Conservation (phyloP, 495 filamentous ascomycete genomes). For the Penicillium steckii region DNA sequence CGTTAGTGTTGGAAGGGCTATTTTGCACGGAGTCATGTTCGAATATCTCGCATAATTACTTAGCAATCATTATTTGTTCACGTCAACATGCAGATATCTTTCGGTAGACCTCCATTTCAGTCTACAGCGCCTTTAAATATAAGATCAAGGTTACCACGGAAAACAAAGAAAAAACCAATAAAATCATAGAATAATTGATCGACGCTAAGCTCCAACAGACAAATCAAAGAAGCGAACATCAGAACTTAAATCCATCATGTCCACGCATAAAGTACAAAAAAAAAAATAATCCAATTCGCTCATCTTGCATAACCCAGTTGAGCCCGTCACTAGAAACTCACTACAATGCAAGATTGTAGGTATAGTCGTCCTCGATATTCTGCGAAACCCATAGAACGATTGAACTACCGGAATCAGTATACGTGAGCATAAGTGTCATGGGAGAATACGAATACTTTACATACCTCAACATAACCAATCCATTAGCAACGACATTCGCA, state of each 20-base stretch:
- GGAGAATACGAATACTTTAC: conserved; percentile 20
- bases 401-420: conserved; percentile 53
- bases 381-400: conserved; percentile 94
- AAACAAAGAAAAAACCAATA: no score
- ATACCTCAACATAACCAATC: conserved; percentile 81
- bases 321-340: neutral
- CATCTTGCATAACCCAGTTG: neutral
- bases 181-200: conserved; percentile 7
- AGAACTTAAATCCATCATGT: conserved; percentile 16
- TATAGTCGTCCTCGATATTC: conserved; percentile 99
- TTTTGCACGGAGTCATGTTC: no score
- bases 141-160: no score
- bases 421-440: neutral
- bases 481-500: conserved; percentile 88
- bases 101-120: no score
- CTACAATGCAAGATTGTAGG: conserved; percentile 87
- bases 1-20: no score
- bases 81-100: no score
- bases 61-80: no score
- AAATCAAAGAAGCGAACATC: conserved; percentile 12
- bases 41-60: no score
- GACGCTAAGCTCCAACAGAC: conserved; percentile 16
- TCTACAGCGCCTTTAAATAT: no score
- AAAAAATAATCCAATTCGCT: no score
- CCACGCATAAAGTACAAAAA: conserved; percentile 25